phyloP scores from a whole-genome alignment of 345 rosid genomes.

The Citrus glauca region DNA sequence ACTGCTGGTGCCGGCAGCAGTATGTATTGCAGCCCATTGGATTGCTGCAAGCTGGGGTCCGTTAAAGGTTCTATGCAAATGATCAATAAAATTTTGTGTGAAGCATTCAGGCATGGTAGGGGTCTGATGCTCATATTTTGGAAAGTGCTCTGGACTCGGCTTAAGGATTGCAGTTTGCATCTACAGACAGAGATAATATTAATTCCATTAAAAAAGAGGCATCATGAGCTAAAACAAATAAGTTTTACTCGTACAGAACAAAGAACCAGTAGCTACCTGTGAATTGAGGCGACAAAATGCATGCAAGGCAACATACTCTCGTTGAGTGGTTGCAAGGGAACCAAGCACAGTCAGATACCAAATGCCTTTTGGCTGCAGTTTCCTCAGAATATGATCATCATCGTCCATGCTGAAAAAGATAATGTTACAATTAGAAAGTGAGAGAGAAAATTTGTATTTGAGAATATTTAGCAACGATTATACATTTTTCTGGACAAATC shows the following conservation, averaged over 20 bases:
- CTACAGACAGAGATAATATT: conserved; percentile 34
- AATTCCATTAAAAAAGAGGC: conserved; percentile 14
- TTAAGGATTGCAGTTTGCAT: conserved; percentile 94
- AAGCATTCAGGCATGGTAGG: conserved; percentile 97
- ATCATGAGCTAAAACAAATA: conserved; percentile 13
- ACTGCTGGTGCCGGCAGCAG: conserved; percentile 98
- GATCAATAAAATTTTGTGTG: conserved; percentile 74
- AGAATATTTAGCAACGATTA: neutral
- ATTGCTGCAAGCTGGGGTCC: conserved; percentile 93
- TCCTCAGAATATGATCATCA: conserved; percentile 83
- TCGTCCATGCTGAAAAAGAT: conserved; percentile 57
- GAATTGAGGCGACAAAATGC: conserved; percentile 93
- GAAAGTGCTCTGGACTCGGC: conserved; percentile 92
- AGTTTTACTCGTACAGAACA: neutral
- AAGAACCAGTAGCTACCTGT: conserved; percentile 50
- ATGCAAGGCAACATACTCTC: conserved; percentile 97
- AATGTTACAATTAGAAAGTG: neutral
- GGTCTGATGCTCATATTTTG: conserved; percentile 83
- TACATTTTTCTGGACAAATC: neutral
- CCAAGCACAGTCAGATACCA: conserved; percentile 97
- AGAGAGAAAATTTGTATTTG: neutral
- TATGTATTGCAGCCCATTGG: conserved; percentile 98
- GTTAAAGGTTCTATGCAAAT: conserved; percentile 78
- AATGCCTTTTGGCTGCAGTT: conserved; percentile 71
- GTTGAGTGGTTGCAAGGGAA: conserved; percentile 98